Evolutionary conservation across 139 green algal species (phyloP).

Genomic region (Zygnema cylindricum): DNA sequence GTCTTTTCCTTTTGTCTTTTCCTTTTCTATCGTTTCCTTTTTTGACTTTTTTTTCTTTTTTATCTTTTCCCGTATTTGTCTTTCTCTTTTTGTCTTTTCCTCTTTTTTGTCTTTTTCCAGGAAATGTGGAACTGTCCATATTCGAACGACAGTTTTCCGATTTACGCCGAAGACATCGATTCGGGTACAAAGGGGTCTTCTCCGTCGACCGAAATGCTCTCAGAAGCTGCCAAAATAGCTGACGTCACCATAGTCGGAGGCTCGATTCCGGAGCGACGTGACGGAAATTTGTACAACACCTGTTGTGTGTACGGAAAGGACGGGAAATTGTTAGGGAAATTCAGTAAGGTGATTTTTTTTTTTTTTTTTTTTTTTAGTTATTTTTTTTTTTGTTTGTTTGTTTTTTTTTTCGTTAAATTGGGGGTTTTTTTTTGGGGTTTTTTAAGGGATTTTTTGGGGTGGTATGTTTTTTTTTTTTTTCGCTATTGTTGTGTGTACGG

Average conservation of each 20-base stretch:
- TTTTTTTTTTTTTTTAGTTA: conserved; percentile 19
- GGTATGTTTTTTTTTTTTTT: conserved; percentile 88
- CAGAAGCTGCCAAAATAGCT: conserved; percentile 8
- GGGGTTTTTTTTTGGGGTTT: too few relatives aligned
- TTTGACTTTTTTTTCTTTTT: too few relatives aligned
- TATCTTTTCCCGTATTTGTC: too few relatives aligned
- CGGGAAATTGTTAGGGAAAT: conserved; percentile 82
- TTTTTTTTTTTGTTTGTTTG: too few relatives aligned
- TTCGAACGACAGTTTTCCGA: conserved; percentile 91
- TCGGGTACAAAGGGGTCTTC: conserved; percentile 51
- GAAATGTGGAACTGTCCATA: conserved; percentile 92
- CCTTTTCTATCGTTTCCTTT: neutral
- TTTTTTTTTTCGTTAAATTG: too few relatives aligned
- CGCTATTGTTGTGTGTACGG: conserved; percentile 97
- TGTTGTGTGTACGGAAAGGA: conserved; percentile 87
- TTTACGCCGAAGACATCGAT: conserved; percentile 90
- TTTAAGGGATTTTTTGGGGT: too few relatives aligned
- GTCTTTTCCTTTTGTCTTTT: neutral
- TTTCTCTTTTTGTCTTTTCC: too few relatives aligned
- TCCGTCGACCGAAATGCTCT: conserved; percentile 36
- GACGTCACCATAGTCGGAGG: conserved; percentile 43
- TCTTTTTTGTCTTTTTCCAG: conserved; percentile 14
- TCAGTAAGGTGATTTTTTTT: conserved; percentile 76
- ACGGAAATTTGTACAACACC: conserved; percentile 92
- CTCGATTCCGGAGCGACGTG: conserved; percentile 52